Base-by-base conservation (phyloP, 495 filamentous ascomycete genomes). In the Cairneyella variabilis region DNA sequence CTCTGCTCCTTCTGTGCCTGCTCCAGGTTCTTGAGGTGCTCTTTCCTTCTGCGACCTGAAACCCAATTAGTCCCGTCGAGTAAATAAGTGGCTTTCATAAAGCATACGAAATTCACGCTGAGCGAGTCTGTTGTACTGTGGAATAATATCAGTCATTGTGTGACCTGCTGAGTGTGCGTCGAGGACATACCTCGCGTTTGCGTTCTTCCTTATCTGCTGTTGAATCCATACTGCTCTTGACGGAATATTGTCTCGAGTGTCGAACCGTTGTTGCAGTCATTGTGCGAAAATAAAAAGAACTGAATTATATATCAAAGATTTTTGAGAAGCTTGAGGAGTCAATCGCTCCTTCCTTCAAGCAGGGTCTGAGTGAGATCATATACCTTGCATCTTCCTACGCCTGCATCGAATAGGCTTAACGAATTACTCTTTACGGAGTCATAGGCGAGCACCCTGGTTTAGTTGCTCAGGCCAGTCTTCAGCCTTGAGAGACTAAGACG, bases 21-120 rank as follows among this genome's bases (percentile, higher is more conserved):
- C 48, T 70, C 68, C 3, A 70, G 58, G 18, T 64, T 66, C 56
- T 69, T 69, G 16, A 70, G 50, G 54, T 70, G 68, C 46, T 70
- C 68, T 53, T 70, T 70, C 39, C 68, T 58, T 26, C 68, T 51
- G 38, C 65, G 66, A 20, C 68, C 68, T 70, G 28, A 23, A 27
- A 11, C 18, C 44, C 34, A 21, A 34, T 57, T 45, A 54, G 54
- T 23, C 10, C 20, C 34, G 17, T 30, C 41, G 30, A 41, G 17
- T 30, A 18, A 40, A 30, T 14, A 21, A 18, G 17, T 10, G 28
- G n/a, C 10, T 28, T 1, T 36, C 12, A 20, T 21, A 16, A 23
- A 23, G 34, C 61, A 42, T 66, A 66, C 64, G 64, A 43, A 66
- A 66, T 51, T 66, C 64, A 46, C 64, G 43, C 41, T 66, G 64